phyloP scores from a whole-genome alignment of 2,329 filamentous ascomycete genomes.

The Scortechinia acanthostroma region DNA sequence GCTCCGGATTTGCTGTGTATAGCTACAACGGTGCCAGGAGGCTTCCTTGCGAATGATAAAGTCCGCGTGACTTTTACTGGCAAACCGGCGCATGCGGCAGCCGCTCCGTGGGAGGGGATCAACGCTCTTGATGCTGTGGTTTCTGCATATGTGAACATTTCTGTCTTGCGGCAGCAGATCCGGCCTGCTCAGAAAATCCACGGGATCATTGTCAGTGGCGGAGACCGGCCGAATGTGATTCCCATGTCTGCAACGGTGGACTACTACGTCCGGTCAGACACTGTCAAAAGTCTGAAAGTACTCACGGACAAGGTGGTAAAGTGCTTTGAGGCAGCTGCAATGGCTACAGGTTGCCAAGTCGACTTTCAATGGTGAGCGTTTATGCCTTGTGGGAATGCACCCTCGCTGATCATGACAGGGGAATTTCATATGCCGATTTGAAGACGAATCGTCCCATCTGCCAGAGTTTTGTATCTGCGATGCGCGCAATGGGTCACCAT shows the following conservation, averaged over 20 bases:
- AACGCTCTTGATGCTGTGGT: slow-evolving; percentile 29
- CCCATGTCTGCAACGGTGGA: slow-evolving; percentile 26
- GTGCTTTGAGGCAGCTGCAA: slow-evolving; percentile 24
- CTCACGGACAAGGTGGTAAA: slow-evolving; percentile 19
- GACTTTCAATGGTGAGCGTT: slow-evolving; percentile 12
- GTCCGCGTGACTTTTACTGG: slow-evolving; percentile 21
- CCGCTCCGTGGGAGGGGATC: slow-evolving; percentile 23
- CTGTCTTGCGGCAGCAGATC: slow-evolving; percentile 27
- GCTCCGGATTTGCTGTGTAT: neutral
- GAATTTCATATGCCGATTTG: slow-evolving; percentile 9
- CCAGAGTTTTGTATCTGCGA: slow-evolving; percentile 15
- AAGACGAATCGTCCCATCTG: slow-evolving; percentile 18
- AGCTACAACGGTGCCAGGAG: too few species aligned
- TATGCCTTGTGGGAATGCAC: slow-evolving; percentile 10
- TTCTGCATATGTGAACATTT: slow-evolving; percentile 21
- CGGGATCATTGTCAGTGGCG: slow-evolving; percentile 21
- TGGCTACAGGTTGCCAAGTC: slow-evolving; percentile 21
- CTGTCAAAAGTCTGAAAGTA: slow-evolving; percentile 14
- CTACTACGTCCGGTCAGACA: slow-evolving; percentile 26
- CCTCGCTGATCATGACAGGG: neutral
- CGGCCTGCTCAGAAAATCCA: slow-evolving; percentile 24
- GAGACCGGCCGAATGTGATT: slow-evolving; percentile 28
- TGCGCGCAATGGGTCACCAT: slow-evolving; percentile 10
- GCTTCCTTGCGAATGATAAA: slow-evolving; percentile 17
- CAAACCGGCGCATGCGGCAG: slow-evolving; percentile 22